These are phyloP conservation scores for Pythium pectinolyticum DNA, from an alignment of 352 stramenopile species.

Conservation along the genomic window DNA sequence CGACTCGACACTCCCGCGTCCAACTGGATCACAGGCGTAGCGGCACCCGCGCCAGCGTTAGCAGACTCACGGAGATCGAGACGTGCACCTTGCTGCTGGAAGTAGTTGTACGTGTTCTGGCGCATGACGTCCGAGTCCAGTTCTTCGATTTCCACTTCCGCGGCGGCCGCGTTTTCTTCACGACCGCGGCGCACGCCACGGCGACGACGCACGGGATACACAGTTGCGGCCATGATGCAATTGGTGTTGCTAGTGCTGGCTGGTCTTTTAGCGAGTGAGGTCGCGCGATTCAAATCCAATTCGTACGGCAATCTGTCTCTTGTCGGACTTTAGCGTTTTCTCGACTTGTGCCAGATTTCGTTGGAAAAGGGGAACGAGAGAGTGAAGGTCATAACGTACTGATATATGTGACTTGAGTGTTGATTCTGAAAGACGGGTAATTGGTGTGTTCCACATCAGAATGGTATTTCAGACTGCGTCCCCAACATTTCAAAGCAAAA, in stretches of 20 bases:
- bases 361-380: not conserved
- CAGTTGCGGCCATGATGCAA: not conserved
- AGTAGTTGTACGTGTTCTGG: conserved; percentile 72
- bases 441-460: conserved; percentile 2
- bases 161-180: conserved; percentile 31
- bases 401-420: not conserved
- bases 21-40: not conserved
- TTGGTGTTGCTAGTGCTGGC: not conserved
- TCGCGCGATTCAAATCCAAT: no score
- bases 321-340: not conserved
- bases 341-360: not conserved
- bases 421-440: not conserved
- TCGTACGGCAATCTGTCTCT: no score
- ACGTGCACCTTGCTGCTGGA: conserved; percentile 38
- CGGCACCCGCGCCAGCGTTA: not conserved
- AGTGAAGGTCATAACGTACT: not conserved
- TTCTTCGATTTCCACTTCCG: conserved; percentile 63
- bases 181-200: conserved; percentile 49
- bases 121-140: conserved; percentile 71
- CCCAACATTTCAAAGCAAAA: not conserved
- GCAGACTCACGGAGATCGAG: not conserved
- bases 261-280: not conserved
- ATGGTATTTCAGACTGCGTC: not conserved
- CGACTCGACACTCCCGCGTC: conserved; percentile 10
- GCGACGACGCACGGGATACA: conserved; percentile 14